Percentiles rank a stretch among this genome's conserved stretches.
Conservation (phyloP, 2,329 filamentous ascomycete species). For the Pseudocercospora fuligena region DNA sequence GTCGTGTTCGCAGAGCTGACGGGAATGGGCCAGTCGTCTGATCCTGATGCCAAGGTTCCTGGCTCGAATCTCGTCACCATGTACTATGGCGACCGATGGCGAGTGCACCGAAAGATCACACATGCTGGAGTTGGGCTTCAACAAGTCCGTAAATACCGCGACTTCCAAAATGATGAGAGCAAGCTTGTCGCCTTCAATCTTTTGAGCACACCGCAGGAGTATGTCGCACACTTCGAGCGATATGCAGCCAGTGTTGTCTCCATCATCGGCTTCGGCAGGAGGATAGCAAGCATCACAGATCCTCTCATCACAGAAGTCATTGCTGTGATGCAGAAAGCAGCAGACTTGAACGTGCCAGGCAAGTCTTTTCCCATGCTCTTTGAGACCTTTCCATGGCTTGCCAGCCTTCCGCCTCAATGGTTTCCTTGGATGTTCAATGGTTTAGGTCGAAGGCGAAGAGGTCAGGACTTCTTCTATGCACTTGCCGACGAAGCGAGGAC, state of each 20-base stretch:
- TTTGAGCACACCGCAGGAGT: constrained; percentile 51
- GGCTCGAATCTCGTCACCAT: constrained; percentile 49
- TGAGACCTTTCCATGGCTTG: constrained; percentile 61
- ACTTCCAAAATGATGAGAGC: constrained; percentile 64
- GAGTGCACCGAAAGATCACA: constrained; percentile 56
- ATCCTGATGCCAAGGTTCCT: constrained; percentile 23
- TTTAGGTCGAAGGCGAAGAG: constrained; percentile 50
- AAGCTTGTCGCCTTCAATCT: constrained; percentile 59
- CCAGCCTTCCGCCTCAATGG: constrained; percentile 55
- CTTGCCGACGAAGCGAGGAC: constrained; percentile 54
- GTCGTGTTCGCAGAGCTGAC: constrained; percentile 47
- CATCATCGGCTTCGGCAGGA: constrained; percentile 62
- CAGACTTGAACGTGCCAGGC: constrained; percentile 53
- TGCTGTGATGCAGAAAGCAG: constrained; percentile 61
- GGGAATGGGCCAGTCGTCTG: constrained; percentile 26
- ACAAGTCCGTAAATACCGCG: constrained; percentile 58
- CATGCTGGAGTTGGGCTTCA: constrained; percentile 60
- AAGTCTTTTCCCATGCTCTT: constrained; percentile 60
- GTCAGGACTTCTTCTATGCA: constrained; percentile 58
- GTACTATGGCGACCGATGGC: constrained; percentile 47
- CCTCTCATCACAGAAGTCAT: constrained; percentile 66
- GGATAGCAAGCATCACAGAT: constrained; percentile 57
- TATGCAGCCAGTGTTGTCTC: constrained; percentile 60
- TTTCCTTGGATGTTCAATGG: constrained; percentile 56
- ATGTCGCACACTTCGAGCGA: constrained; percentile 60